Conservation (phyloP, 2,329 filamentous ascomycete genomes). For the Scedosporium apiospermum region DNA sequence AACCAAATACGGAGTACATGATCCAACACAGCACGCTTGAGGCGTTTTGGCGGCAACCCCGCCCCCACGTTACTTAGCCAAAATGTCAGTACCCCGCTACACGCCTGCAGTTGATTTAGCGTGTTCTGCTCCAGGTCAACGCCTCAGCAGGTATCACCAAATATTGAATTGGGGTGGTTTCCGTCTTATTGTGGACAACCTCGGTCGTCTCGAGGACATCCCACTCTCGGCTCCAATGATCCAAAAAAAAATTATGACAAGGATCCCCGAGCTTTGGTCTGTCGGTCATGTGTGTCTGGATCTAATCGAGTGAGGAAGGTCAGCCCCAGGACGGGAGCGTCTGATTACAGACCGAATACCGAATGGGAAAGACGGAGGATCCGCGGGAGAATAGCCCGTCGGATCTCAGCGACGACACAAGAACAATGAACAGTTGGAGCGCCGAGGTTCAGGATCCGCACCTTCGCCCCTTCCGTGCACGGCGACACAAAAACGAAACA, state of each 20-base stretch:
- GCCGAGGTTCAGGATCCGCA: background rate
- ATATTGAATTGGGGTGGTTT: background rate
- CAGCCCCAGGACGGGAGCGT: background rate
- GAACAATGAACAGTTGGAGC: background rate
- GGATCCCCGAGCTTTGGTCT: background rate
- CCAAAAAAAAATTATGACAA: background rate
- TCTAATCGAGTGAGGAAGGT: background rate
- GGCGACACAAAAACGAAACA: background rate
- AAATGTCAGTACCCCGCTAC: background rate
- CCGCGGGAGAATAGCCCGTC: background rate
- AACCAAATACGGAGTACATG: background rate
- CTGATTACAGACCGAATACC: background rate
- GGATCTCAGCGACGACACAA: background rate
- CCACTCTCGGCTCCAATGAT: background rate
- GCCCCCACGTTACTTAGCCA: background rate
- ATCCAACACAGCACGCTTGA: background rate
- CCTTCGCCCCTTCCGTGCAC: background rate
- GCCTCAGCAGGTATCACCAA: background rate
- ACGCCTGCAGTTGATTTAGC: background rate
- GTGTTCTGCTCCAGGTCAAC: background rate
- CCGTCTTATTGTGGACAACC: background rate
- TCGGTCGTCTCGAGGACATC: background rate
- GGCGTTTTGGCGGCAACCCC: background rate
- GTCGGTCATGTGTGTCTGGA: background rate
- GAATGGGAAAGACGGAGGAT: no score